Evolutionary conservation across 2,329 filamentous ascomycete species (phyloP).

Genomic region (Aspergillus costaricaensis): DNA sequence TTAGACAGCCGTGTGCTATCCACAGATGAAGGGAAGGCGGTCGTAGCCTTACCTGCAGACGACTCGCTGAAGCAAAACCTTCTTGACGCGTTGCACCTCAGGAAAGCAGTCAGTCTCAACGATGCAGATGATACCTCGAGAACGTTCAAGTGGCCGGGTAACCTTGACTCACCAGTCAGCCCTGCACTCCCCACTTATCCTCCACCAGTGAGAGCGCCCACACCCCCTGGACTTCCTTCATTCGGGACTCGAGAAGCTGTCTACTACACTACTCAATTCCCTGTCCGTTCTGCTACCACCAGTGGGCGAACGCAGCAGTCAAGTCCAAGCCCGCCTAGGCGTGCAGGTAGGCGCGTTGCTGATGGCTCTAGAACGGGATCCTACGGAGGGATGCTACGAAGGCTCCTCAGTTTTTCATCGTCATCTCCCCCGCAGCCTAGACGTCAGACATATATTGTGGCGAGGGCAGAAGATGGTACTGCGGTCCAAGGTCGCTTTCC

Average conservation of each 20-base stretch:
- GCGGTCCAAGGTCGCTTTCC: conserved; percentile 44
- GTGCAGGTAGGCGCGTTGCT: background rate
- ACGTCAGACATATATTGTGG: conserved; percentile 29
- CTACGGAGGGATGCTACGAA: conserved; percentile 30
- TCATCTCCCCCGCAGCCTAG: conserved; percentile 13
- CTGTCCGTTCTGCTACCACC: conserved; percentile 14
- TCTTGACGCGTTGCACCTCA: conserved; percentile 10
- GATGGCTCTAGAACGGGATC: conserved; percentile 17
- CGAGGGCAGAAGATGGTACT: conserved; percentile 45
- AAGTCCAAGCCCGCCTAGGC: background rate
- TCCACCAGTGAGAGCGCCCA: conserved; percentile 42
- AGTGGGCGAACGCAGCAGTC: conserved; percentile 15
- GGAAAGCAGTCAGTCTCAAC: conserved; percentile 31
- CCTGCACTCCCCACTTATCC: conserved; percentile 38
- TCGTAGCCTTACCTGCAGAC: background rate
- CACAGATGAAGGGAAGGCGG: background rate
- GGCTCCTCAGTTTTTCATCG: conserved; percentile 33
- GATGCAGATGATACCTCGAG: conserved; percentile 24
- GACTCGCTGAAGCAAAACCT: background rate
- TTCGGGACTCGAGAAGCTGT: conserved; percentile 46
- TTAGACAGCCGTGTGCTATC: conserved; percentile 13
- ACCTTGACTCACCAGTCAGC: conserved; percentile 29
- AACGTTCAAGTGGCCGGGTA: conserved; percentile 26
- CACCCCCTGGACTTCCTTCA: conserved; percentile 48
- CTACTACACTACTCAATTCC: conserved; percentile 31